Evolutionary conservation across 2,329 filamentous ascomycete species (phyloP), one percentile per base, ranked within the genome.

Genomic region (Macrophomina tecta): DNA sequence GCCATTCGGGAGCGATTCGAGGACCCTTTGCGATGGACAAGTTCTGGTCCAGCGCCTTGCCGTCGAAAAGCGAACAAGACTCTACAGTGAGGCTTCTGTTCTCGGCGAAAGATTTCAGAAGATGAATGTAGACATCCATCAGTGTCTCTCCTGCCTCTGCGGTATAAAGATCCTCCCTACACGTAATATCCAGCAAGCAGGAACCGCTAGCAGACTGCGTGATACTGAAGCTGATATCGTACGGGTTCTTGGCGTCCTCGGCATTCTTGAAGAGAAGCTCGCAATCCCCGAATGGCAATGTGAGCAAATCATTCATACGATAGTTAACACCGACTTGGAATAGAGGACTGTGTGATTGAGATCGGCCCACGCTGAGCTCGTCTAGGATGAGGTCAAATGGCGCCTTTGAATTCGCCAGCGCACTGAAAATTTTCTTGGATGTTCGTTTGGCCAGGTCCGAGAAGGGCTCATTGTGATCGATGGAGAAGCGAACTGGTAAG

Each of bases 281-380:
- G 67, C 69, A 71, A 40, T 74, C 67, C 14, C 73, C 69, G 52
- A 72, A 70, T 6, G 68, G 48, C 2, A 77, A 40, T 69, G 73
- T 68, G 52, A 77, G 69, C 4, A 73, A 69, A 1, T 70, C 66
- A 0, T 73, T 74, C 36, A 77, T 77, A 5, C 81, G 76, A 69
- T 85, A 86, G 71, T 86, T 79, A 46, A 85, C 69, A 23, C 82
- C 79, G 0, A 74, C 78, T 70, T 87, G 85, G 74, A 86, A 86
- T 0, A 87, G 42, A 0, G 85, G 85, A 38, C 69, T 80, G 60
- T 81, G 69, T 0, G 74, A 67, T 0, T 78, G 65, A 0, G 82
- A 81, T 1, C 83, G 73, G 0, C 76, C 69, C 0, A 82, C 75
- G 2, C 76, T 72, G 1, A 87, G 73, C 32, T 83, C 74, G 0